Evolutionary conservation across 2,329 filamentous ascomycete species (phyloP), one percentile per base, ranked within the genome.

Genomic region (Penicillium griseofulvum): DNA sequence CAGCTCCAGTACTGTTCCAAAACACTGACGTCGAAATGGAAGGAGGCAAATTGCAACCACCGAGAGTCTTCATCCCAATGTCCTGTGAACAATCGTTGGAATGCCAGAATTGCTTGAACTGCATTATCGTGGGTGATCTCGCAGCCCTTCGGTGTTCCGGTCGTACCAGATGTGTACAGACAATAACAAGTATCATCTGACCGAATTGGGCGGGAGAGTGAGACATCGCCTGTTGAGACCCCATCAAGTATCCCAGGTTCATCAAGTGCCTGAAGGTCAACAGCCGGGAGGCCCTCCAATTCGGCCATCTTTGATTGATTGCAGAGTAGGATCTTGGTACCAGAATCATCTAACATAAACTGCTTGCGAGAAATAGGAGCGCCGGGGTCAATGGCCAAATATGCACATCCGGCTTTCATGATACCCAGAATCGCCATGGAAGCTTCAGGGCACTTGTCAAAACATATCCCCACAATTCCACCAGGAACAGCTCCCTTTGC

Each of bases 1-100:
- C 92, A 97, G 55, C 87, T 94, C 91, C 91, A 97, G 70, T 93
- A 97, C 66, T 96, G 92, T 68, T 97, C 92, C 0, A 97, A 80
- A 0, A 97, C 89, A 1, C 90, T 94, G 4, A 97, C 92, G 65
- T 97, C 93, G 58, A 97, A 97, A 71, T 96, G 93, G 54, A 96
- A 90, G 0, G 91, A 92, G 1, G 93, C 93, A 68, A 97, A 97
- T 68, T 97, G 93, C 0, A 97, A 79, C 87, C 91, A 97, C 55
- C 88, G 84, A 0, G 91, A 95, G 0, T 82, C 69, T 0, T 78
- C 65, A 38, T 88, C 81, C 89, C 91, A 96, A 64, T 90, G 88
- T 82, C 85, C 5, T 75, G 73, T 67, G 14, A 97, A 96, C 0
- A 97, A 80, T 29, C 85, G 78, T 64, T 90, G 87, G 70, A 97